Evolutionary conservation across 2,329 filamentous ascomycete genomes (phyloP).

Genomic region (Neurospora sp.): DNA sequence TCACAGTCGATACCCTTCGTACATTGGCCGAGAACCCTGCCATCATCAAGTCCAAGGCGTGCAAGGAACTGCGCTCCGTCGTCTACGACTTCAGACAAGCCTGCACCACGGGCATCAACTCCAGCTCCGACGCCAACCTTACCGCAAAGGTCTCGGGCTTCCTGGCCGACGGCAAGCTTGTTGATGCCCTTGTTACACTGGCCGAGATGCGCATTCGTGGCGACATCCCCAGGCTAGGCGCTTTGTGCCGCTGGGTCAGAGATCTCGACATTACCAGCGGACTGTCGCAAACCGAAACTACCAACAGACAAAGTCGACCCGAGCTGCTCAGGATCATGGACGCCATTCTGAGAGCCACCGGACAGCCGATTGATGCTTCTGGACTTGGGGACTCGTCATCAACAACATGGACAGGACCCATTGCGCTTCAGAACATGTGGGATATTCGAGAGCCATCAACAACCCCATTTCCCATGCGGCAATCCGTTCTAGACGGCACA

Average conservation of each 20-base stretch:
- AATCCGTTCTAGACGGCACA: constrained; percentile 48
- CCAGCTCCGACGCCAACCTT: constrained; percentile 47
- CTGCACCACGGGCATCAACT: constrained; percentile 55
- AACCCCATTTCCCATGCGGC: constrained; percentile 31
- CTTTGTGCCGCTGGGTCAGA: constrained; percentile 62
- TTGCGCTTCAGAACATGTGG: constrained; percentile 52
- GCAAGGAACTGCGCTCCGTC: constrained; percentile 55
- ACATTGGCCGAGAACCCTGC: constrained; percentile 44
- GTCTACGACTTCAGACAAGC: constrained; percentile 62
- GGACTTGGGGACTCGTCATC: constrained; percentile 23
- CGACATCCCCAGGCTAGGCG: constrained; percentile 57
- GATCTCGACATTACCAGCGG: constrained; percentile 61
- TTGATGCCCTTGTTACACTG: constrained; percentile 54
- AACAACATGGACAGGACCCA: constrained; percentile 27
- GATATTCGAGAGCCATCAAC: constrained; percentile 34
- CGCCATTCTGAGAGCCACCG: constrained; percentile 52
- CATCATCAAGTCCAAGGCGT: constrained; percentile 59
- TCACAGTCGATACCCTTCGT: constrained; percentile 54
- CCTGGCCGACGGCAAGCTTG: constrained; percentile 54
- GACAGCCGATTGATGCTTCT: constrained; percentile 44
- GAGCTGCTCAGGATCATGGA: constrained; percentile 54
- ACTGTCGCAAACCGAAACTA: constrained; percentile 39
- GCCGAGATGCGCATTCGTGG: constrained; percentile 61
- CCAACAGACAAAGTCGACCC: constrained; percentile 17
- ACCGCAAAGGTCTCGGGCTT: constrained; percentile 58